A percentile compares a stretch with the other conserved stretches of the same genome.
phyloP scores from a whole-genome alignment of 345 rosid species.

The Camelina laxa region DNA sequence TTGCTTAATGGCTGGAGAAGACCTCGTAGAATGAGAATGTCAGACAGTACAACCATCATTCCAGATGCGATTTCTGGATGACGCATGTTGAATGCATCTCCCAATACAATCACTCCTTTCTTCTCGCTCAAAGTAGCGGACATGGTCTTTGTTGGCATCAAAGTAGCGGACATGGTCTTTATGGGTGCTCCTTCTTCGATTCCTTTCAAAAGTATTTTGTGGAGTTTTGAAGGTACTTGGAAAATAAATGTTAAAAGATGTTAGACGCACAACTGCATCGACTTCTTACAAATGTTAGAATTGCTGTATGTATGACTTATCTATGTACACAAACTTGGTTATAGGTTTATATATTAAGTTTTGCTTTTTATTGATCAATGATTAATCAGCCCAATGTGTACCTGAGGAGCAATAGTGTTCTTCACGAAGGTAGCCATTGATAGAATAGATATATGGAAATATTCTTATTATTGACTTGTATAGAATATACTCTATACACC shows the following conservation, averaged over 20 bases:
- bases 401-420: conserved; percentile 54
- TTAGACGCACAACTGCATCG: background rate
- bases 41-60: conserved; percentile 63
- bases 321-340: background rate
- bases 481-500: too few relatives aligned
- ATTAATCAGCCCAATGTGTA: background rate
- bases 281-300: background rate
- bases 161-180: conserved; percentile 50
- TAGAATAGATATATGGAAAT: too few relatives aligned
- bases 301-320: background rate
- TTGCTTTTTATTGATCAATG: background rate
- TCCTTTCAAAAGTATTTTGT: conserved; percentile 47
- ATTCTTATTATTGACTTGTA: too few relatives aligned
- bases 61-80: conserved; percentile 59
- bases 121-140: conserved; percentile 50
- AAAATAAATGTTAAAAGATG: background rate
- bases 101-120: conserved; percentile 57
- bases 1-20: conserved; percentile 50
- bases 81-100: conserved; percentile 63
- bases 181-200: conserved; percentile 49
- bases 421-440: conserved; percentile 43
- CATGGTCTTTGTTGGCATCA: conserved; percentile 50
- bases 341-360: too few relatives aligned
- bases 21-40: conserved; percentile 53
- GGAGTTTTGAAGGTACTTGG: conserved; percentile 47